A percentile compares a stretch with the other conserved stretches of the same genome.
phyloP scores from a whole-genome alignment of 257 asterid genomes.

The Coffea eugenioides region DNA sequence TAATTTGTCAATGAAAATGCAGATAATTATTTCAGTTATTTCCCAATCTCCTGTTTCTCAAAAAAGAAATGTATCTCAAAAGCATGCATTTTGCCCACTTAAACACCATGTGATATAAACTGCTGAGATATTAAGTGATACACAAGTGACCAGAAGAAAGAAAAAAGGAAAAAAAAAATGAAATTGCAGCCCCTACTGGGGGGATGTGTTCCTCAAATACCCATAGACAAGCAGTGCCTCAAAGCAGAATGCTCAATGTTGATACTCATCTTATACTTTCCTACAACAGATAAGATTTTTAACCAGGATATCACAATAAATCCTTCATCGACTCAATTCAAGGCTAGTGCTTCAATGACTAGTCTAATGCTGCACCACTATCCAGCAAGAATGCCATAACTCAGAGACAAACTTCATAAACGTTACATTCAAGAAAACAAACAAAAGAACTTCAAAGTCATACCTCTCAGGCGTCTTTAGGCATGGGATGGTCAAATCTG shows the following conservation, averaged over 20 bases:
- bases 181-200: neutral
- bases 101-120: neutral
- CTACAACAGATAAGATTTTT: neutral
- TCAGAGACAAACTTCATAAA: neutral
- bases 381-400: neutral
- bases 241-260: neutral
- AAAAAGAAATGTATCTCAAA: neutral
- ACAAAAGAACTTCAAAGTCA: neutral
- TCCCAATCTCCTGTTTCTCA: neutral
- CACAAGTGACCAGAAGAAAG: too few species aligned
- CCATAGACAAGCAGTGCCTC: neutral
- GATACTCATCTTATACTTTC: neutral
- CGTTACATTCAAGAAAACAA: neutral
- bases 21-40: neutral
- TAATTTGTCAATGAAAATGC: neutral
- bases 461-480: slow-evolving; percentile 95
- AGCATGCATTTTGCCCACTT: neutral
- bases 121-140: neutral
- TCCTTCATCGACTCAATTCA: neutral
- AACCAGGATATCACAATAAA: neutral
- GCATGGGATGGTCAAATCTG: slow-evolving; percentile 80
- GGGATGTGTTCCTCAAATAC: neutral
- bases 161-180: neutral
- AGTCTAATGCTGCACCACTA: neutral
- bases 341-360: neutral